phyloP scores from a whole-genome alignment of 441 rosid species.

The Bruguiera hainesii region DNA sequence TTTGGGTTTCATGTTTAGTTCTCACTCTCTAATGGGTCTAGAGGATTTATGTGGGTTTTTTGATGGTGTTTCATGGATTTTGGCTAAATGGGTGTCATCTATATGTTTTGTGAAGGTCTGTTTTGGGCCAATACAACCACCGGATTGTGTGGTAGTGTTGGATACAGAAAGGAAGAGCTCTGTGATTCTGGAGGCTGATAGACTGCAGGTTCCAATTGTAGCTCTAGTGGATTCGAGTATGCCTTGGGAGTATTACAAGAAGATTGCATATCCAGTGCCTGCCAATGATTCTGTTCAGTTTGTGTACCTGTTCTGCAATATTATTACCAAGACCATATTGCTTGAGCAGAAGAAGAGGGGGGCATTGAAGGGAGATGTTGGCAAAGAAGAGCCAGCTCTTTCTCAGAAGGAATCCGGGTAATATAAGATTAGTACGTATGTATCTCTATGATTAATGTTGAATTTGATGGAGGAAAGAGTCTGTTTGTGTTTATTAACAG shows the following conservation, averaged over 20 bases:
- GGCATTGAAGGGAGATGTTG: conserved; percentile 28
- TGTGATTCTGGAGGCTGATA: conserved; percentile 70
- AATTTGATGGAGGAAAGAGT: too few species aligned
- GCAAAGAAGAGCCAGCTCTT: conserved; percentile 24
- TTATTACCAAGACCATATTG: conserved; percentile 83
- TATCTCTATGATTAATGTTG: too few species aligned
- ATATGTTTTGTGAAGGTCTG: conserved; percentile 43
- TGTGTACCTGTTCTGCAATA: conserved; percentile 89
- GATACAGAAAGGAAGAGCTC: conserved; percentile 90
- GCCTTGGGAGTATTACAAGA: conserved; percentile 76
- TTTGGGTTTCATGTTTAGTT: too few species aligned
- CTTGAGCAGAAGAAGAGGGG: conserved; percentile 64
- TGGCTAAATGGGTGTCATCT: neutral
- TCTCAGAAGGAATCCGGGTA: conserved; percentile 24
- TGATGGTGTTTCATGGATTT: neutral
- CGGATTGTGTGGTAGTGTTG: conserved; percentile 90
- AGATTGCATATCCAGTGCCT: conserved; percentile 85
- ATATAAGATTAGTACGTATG: neutral
- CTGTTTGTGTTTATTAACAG: too few species aligned
- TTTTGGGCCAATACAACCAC: conserved; percentile 78
- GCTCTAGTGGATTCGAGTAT: conserved; percentile 79
- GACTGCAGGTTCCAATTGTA: conserved; percentile 83
- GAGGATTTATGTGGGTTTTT: too few species aligned
- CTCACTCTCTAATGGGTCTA: too few species aligned
- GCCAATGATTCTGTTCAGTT: conserved; percentile 93